Conservation (phyloP, 163 green algal genomes). For the Prototheca cutis region DNA sequence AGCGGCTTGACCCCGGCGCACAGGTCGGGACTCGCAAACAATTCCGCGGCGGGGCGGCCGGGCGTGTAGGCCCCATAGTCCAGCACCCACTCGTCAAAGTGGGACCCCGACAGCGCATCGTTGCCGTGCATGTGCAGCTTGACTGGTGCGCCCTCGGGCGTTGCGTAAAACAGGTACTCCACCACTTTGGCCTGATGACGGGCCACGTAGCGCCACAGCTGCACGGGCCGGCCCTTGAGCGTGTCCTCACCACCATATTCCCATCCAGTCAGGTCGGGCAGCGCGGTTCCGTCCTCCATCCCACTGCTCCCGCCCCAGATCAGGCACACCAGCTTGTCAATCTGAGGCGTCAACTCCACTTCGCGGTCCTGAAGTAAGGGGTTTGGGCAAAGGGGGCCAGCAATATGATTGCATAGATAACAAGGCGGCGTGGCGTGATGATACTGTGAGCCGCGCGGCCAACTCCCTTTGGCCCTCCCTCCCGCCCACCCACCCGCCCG, state of each 20-base stretch:
- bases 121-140: conserved; percentile 38
- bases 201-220: conserved; percentile 36
- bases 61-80: conserved; percentile 31
- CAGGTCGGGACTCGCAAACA: conserved; percentile 23
- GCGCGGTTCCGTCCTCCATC: conserved; percentile 1
- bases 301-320: neutral
- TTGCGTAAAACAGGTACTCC: conserved; percentile 29
- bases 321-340: conserved; percentile 13
- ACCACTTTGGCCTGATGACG: conserved; percentile 30
- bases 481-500: no score
- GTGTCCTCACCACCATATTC: conserved; percentile 24
- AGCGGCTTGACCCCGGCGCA: conserved; percentile 13
- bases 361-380: no score
- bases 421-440: no score
- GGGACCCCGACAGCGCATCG: conserved; percentile 30
- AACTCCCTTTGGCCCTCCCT: no score
- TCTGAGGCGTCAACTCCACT: conserved; percentile 21
- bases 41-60: conserved; percentile 4
- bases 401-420: no score
- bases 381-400: no score
- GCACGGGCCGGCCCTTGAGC: conserved; percentile 16
- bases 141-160: conserved; percentile 19
- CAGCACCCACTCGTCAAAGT: conserved; percentile 43
- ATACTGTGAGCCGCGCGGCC: no score
- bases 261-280: conserved; percentile 43